phyloP scores from a whole-genome alignment of 352 stramenopile genomes.

The Globisporangium carolinianum region DNA sequence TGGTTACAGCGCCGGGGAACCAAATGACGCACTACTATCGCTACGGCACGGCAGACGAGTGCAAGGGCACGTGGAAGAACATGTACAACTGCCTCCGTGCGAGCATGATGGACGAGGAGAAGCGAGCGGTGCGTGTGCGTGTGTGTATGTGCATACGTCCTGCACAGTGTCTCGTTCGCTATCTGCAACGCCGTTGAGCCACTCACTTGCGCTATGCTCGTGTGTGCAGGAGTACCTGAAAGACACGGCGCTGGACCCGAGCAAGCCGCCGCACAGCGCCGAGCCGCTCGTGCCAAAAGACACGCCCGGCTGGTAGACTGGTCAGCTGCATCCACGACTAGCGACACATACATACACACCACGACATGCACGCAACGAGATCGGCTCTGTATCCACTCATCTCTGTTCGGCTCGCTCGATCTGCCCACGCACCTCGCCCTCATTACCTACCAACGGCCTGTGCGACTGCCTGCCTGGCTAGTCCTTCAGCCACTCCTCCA shows the following conservation, averaged over 20 bases:
- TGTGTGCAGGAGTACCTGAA: conserved; percentile 49
- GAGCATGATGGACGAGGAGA: conserved; percentile 75
- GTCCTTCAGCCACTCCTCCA: conserved; percentile 78
- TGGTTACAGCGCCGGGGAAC: conserved; percentile 48
- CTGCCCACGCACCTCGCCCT: neutral
- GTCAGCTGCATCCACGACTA: neutral
- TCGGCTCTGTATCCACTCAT: too few relatives aligned
- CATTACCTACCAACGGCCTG: neutral
- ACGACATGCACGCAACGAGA: too few relatives aligned
- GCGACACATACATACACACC: too few relatives aligned
- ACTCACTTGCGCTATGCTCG: neutral
- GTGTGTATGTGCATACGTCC: neutral
- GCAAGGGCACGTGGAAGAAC: conserved; percentile 74
- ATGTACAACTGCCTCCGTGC: conserved; percentile 76
- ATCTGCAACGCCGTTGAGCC: neutral
- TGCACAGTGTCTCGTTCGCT: too few relatives aligned
- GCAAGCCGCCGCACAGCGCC: conserved; percentile 38
- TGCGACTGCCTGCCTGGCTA: too few relatives aligned
- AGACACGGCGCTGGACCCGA: conserved; percentile 55
- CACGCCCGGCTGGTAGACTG: conserved; percentile 54
- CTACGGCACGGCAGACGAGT: conserved; percentile 61
- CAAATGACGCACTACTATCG: conserved; percentile 82
- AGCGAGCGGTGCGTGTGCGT: conserved; percentile 29
- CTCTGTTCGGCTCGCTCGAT: neutral
- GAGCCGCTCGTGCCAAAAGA: conserved; percentile 66